Evolutionary conservation across 352 stramenopile genomes (phyloP), one percentile per base, ranked within the genome.

Genomic region (Phytophthora multivora): DNA sequence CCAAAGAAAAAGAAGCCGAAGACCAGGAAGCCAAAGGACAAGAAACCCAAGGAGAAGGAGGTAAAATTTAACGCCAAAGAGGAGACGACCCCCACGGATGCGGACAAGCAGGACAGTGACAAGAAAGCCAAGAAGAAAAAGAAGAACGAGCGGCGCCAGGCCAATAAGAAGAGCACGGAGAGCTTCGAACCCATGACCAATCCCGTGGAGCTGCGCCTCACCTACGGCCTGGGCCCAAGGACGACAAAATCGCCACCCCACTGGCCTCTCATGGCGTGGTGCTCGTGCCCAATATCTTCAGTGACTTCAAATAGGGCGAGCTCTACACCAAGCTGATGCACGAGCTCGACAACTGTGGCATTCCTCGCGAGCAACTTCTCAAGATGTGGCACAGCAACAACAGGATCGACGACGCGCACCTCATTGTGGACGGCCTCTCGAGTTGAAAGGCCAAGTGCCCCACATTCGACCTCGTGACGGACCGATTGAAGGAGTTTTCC

Each of bases 391-490:
- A 90, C 64, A 82, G 83, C 59, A 90, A 91, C 59, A 68, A 89
- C 60, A 93, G 92, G 89, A 90, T 97, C 69, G 92, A 98, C 50
- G 91, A 90, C 49, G 95, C 90, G 33, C 90, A 98, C 78, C 66
- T 98, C 33, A 98, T 98, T 62, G 83, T 85, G 4, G 91, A 97
- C 66, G 89, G 97, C 78, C 91, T 88, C 41, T 92, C 77, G 0
- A 86, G 73, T 39, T 96, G 83, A 80, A 90, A 90, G 58, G 61
- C 38, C 50, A 80, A 77, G 40, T 90, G 80, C 51, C 82, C 83
- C n/a, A 95, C 82, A 43, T 92, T 95, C 63, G 72, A 91, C 54
- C 61, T 96, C 42, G 73, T 97, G 57, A 83, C 83, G 64, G 74
- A 93, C 61, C 73, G 83, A n/a, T 46, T 98, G 26, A 86, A 87